phyloP scores from a whole-genome alignment of 768 basidiomycete species.

The Amylocystis lapponica region DNA sequence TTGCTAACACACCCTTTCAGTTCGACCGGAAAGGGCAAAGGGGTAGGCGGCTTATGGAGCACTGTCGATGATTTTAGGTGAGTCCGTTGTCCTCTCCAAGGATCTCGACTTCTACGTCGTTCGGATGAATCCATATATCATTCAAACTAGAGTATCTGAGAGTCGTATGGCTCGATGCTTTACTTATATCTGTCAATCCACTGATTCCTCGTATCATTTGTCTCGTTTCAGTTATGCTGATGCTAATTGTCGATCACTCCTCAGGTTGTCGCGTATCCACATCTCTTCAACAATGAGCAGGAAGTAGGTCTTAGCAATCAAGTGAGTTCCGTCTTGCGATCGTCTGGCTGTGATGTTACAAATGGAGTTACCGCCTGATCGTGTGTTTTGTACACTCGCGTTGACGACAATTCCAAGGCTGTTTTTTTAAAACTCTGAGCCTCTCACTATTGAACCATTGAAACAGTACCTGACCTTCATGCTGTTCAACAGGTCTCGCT shows the following conservation, averaged over 20 bases:
- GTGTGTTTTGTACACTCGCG: constrained; percentile 29
- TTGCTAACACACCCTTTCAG: too few species aligned
- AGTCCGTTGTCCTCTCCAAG: too few species aligned
- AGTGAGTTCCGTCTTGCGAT: constrained; percentile 30
- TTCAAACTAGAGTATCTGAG: constrained; percentile 97
- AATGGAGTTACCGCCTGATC: constrained; percentile 88
- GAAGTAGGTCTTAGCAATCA: too few species aligned
- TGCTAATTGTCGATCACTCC: not conserved
- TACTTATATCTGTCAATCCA: constrained; percentile 56
- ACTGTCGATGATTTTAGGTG: too few species aligned
- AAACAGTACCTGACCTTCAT: not conserved
- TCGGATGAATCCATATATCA: constrained; percentile 54
- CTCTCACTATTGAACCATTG: not conserved
- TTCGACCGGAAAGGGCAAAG: too few species aligned
- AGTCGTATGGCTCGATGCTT: constrained; percentile 62
- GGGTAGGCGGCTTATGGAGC: too few species aligned
- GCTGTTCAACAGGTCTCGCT: not conserved
- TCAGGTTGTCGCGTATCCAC: too few species aligned
- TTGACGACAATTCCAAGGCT: constrained; percentile 82
- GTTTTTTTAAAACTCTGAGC: constrained; percentile 65
- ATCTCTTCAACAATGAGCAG: too few species aligned
- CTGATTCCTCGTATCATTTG: constrained; percentile 37
- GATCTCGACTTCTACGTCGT: constrained; percentile 1
- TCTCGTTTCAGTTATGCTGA: constrained; percentile 4
- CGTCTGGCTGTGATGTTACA: constrained; percentile 45